Base-by-base conservation (phyloP, 2,329 filamentous ascomycete species). In the Colletotrichum tanaceti region DNA sequence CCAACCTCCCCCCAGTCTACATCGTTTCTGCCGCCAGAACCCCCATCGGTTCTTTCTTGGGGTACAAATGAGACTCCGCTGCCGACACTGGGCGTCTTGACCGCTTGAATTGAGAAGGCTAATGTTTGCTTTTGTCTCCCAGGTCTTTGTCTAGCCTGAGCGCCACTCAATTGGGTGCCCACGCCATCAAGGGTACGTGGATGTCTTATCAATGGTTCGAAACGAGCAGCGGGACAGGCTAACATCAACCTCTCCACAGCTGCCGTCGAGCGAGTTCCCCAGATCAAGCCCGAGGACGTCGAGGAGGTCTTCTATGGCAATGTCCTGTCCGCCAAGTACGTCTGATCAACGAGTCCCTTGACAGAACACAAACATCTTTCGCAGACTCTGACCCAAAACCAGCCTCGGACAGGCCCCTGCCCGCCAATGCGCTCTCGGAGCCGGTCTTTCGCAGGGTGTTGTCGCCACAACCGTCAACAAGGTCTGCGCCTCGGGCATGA, bases 271-370 rank as follows among this genome's bases (percentile, higher is more conserved):
- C 91, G 93, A 76, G 93, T 92, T 54, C 90, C 96, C 64, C 88
- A 91, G 77, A 89, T 99, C 83, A 94, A 97, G 84, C 87, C 93
- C 63, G 89, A 94, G 76, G 89, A 97, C 79, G 93, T 99, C 67
- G 90, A 99, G 79, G 96, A 99, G 81, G 93, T 99, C 78, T 97
- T 96, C 86, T 97, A 98, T 78, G 96, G 96, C 81, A 99, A 99
- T 85, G 96, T 99, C 73, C 88, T 99, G 76, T 97, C 94, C 69
- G 96, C 95, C 80, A 94, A 95, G 94, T 97, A 87, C 75, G 86
- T 77, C 20, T 47, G 3, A 52, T n/a, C 24, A 39, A 44, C 10
- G 10, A 50, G 5, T 7, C 39, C 43, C 9, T 9, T 11, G 4
- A 14, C 24, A 22, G 46, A 43, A 22, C 11, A n/a, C 39, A 39